phyloP scores from a whole-genome alignment of 2,329 filamentous ascomycete species.

The Colletotrichum scovillei region DNA sequence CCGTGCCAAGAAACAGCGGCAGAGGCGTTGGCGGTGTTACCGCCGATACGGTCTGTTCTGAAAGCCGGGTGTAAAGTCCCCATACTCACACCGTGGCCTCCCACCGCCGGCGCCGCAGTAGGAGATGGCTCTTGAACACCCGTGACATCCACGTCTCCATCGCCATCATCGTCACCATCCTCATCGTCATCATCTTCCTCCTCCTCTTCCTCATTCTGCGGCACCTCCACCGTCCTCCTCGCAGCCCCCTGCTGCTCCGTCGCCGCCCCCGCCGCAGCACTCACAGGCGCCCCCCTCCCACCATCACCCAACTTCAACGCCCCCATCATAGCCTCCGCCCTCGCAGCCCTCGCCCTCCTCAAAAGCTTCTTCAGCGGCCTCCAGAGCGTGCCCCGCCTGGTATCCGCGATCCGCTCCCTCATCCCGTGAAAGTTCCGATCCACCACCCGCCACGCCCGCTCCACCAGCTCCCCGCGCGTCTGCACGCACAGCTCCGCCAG shows the following conservation, averaged over 20 bases:
- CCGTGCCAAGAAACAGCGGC: not conserved
- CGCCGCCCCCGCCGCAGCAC: not conserved
- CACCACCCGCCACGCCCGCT: conserved; percentile 61
- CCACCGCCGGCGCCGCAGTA: no score
- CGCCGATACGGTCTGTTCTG: not conserved
- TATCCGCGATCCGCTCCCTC: conserved; percentile 59
- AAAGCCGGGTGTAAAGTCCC: not conserved
- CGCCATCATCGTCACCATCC: not conserved
- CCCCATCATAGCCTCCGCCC: conserved; percentile 45
- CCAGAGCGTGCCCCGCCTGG: conserved; percentile 62
- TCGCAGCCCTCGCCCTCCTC: conserved; percentile 58
- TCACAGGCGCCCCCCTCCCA: no score
- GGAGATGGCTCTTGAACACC: not conserved
- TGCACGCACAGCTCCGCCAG: conserved; percentile 63
- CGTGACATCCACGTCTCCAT: not conserved
- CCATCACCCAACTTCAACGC: conserved; percentile 37
- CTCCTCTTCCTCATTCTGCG: not conserved
- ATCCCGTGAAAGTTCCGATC: conserved; percentile 57
- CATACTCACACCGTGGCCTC: not conserved
- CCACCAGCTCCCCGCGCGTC: conserved; percentile 56
- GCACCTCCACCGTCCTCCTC: not conserved
- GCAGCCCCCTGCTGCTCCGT: not conserved
- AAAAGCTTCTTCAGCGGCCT: conserved; percentile 64
- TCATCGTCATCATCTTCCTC: not conserved
- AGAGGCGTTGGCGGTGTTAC: not conserved